Evolutionary conservation across 2,329 filamentous ascomycete species (phyloP).

Genomic region (Colletotrichum sansevieriae): DNA sequence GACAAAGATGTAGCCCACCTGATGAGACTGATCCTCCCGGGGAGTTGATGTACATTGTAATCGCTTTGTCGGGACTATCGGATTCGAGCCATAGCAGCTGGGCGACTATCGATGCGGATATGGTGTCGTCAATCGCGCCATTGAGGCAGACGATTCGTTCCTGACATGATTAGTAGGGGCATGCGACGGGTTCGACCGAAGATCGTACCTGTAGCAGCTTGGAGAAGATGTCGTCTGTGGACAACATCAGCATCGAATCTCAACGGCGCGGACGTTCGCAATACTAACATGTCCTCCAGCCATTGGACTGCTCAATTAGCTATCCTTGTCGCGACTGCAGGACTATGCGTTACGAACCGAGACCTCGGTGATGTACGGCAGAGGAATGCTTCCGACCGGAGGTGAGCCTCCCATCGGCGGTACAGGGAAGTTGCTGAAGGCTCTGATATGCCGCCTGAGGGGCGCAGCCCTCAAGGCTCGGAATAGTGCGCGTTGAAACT

Average conservation of each 20-base stretch:
- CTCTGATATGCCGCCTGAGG: constrained; percentile 51
- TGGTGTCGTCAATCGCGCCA: constrained; percentile 88
- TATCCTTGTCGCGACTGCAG: neutral
- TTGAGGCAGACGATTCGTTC: constrained; percentile 97
- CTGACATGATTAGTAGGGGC: constrained; percentile 54
- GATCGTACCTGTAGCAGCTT: constrained; percentile 77
- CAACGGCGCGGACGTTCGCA: constrained; percentile 3
- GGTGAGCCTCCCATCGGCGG: constrained; percentile 39
- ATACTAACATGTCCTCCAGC: constrained; percentile 81
- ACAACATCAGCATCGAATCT: constrained; percentile 42
- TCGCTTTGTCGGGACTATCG: constrained; percentile 93
- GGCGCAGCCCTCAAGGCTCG: constrained; percentile 53
- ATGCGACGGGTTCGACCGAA: constrained; percentile 36
- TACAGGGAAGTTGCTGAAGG: constrained; percentile 58
- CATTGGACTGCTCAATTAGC: constrained; percentile 71
- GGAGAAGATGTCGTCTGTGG: constrained; percentile 83
- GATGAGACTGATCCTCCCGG: constrained; percentile 91
- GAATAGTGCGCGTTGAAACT: constrained; percentile 50
- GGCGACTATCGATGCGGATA: constrained; percentile 94
- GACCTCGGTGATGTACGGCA: constrained; percentile 71
- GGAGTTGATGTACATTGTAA: constrained; percentile 98
- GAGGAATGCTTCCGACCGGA: constrained; percentile 60
- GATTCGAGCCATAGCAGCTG: constrained; percentile 98
- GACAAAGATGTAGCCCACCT: constrained; percentile 53
- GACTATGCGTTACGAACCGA: constrained; percentile 54